A percentile compares a stretch with the other conserved stretches of the same genome.
phyloP scores from a whole-genome alignment of 257 asterid species.

The Solanum medicagineum region DNA sequence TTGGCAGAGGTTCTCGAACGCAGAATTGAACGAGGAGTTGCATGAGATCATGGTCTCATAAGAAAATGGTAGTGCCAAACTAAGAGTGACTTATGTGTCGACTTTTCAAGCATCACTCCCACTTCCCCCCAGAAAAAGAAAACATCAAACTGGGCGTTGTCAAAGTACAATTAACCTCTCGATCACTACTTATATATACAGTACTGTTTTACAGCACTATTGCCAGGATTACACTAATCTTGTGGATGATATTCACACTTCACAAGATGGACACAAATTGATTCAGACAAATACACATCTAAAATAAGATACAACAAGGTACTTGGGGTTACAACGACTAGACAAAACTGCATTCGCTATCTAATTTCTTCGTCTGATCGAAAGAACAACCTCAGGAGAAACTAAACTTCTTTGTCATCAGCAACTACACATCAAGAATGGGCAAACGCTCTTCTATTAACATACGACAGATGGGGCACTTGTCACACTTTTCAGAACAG shows the following conservation, averaged over 20 bases:
- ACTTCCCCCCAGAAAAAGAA: no score
- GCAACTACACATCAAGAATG: constrained; percentile 52
- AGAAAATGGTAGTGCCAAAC: no score
- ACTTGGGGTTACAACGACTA: constrained; percentile 39
- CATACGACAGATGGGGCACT: constrained; percentile 87
- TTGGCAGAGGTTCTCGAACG: no score
- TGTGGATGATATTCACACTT: background rate
- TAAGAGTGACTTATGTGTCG: no score
- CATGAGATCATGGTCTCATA: no score
- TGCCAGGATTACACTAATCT: background rate
- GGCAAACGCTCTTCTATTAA: constrained; percentile 63
- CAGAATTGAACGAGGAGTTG: no score
- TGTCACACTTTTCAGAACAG: constrained; percentile 82
- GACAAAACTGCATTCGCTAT: constrained; percentile 53
- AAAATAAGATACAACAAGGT: background rate
- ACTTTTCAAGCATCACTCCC: no score
- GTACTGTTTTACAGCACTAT: background rate
- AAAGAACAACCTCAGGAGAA: background rate
- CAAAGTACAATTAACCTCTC: no score
- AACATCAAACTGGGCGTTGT: no score
- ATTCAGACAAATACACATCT: background rate
- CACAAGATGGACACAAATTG: background rate
- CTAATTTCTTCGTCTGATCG: background rate
- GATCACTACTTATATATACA: no score
- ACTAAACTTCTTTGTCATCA: background rate